These are phyloP conservation scores for Aphanoascus verrucosus DNA, from an alignment of 2,329 filamentous ascomycete genomes.

Conservation along the genomic window DNA sequence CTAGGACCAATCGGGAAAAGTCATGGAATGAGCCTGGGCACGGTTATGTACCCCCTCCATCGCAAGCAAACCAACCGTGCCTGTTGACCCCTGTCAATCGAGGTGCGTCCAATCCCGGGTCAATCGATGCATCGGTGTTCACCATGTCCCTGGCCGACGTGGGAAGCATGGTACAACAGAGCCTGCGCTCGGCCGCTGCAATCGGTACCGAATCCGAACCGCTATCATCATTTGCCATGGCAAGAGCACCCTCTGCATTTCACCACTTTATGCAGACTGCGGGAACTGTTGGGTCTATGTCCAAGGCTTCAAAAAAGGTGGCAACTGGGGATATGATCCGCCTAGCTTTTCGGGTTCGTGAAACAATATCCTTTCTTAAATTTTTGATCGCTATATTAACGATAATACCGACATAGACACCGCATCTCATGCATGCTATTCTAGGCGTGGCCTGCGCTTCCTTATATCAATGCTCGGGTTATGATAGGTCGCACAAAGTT, in stretches of 20 bases:
- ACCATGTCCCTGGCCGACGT: conserved; percentile 13
- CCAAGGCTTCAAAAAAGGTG: conserved; percentile 14
- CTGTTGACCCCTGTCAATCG: conserved; percentile 12
- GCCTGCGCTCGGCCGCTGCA: conserved; percentile 16
- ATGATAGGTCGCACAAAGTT: conserved; percentile 21
- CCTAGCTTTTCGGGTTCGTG: conserved; percentile 25
- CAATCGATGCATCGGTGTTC: conserved; percentile 3
- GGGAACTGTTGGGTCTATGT: conserved; percentile 14
- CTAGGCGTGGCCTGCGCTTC: conserved; percentile 26
- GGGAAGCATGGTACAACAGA: conserved; percentile 18
- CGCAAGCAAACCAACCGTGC: background rate
- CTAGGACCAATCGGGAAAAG: no score
- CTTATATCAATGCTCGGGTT: conserved; percentile 22
- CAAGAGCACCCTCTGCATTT: conserved; percentile 20
- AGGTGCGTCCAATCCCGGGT: background rate
- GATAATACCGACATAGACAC: conserved; percentile 20
- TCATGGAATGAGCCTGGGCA: no score
- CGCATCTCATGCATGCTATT: conserved; percentile 31
- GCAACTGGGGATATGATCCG: conserved; percentile 22
- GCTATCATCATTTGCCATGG: background rate
- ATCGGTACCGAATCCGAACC: background rate
- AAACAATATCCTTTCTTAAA: background rate
- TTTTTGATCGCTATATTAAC: background rate
- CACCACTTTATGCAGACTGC: conserved; percentile 23
- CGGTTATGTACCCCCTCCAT: conserved; percentile 8